phyloP scores from a whole-genome alignment of 352 stramenopile species.

The Pythium angustatum region DNA sequence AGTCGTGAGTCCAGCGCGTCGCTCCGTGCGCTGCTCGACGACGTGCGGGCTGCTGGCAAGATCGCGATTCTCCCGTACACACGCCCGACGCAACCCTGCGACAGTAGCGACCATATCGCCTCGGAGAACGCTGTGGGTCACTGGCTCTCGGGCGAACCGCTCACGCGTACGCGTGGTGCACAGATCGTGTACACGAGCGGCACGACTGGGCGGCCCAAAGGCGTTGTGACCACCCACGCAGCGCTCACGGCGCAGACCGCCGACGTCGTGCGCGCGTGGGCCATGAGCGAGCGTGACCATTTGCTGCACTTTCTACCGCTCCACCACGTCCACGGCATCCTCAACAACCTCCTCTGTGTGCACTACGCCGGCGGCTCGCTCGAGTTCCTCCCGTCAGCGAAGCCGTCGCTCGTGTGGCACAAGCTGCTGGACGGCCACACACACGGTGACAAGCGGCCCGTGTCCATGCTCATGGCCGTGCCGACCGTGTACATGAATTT shows the following conservation, averaged over 20 bases:
- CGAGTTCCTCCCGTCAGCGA: conserved; percentile 73
- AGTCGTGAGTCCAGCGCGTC: background rate
- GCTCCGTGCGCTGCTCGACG: conserved; percentile 13
- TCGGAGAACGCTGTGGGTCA: conserved; percentile 30
- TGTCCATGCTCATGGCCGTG: conserved; percentile 90
- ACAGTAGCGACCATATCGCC: background rate
- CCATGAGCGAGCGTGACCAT: conserved; percentile 74
- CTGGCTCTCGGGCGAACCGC: conserved; percentile 33
- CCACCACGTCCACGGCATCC: conserved; percentile 90
- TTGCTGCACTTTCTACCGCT: conserved; percentile 89
- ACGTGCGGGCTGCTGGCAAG: conserved; percentile 1
- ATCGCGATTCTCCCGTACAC: conserved; percentile 2
- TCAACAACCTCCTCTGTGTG: conserved; percentile 89
- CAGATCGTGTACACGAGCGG: conserved; percentile 87
- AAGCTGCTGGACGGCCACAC: conserved; percentile 28
- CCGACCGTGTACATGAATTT: conserved; percentile 91
- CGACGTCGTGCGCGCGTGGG: conserved; percentile 84
- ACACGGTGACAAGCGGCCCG: conserved; percentile 9
- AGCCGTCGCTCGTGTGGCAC: conserved; percentile 64
- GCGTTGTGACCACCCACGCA: conserved; percentile 78
- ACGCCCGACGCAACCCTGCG: background rate
- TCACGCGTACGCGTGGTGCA: conserved; percentile 27
- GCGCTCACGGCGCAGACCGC: conserved; percentile 74
- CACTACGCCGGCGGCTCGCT: conserved; percentile 78
- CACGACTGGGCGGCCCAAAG: conserved; percentile 81